A percentile compares a stretch with the other conserved stretches of the same genome.
These are phyloP conservation scores for Dalbergia cultrata DNA, from an alignment of 306 rosid species.

Conservation along the genomic window DNA sequence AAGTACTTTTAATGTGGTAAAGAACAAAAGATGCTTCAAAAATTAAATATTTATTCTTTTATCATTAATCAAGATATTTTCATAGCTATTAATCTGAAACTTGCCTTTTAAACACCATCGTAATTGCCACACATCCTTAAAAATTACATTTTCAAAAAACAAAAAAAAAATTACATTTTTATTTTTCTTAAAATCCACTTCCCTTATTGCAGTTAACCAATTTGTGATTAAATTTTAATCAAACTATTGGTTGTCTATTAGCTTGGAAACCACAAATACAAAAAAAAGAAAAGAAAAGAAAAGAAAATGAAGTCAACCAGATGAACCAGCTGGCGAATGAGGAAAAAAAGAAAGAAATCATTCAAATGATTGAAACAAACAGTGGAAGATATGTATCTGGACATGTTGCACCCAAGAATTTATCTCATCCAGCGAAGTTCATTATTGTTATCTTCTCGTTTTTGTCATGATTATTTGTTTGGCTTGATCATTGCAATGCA, in stretches of 20 bases:
- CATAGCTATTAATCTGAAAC: too few species aligned
- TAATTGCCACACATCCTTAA: too few species aligned
- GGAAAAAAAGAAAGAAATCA: not conserved
- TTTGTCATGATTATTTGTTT: too few species aligned
- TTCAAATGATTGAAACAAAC: conserved; percentile 12
- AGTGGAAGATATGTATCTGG: not conserved
- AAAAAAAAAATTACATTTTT: too few species aligned
- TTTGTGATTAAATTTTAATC: not conserved
- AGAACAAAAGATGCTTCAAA: too few species aligned
- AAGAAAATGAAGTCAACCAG: not conserved
- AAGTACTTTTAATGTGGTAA: not conserved
- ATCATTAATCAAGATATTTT: too few species aligned
- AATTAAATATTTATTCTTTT: too few species aligned
- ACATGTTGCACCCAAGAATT: not conserved
- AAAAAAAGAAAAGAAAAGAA: too few species aligned
- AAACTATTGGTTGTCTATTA: not conserved
- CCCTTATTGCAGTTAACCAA: not conserved
- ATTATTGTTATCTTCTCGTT: too few species aligned
- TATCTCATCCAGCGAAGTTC: not conserved
- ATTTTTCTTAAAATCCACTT: too few species aligned
- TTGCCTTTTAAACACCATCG: too few species aligned
- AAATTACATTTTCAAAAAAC: too few species aligned
- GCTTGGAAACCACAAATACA: not conserved
- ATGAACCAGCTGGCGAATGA: not conserved
- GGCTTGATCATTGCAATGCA: not conserved